Conservation (phyloP, 805 yeast species). For the Zygosaccharomyces kombuchaensis region DNA sequence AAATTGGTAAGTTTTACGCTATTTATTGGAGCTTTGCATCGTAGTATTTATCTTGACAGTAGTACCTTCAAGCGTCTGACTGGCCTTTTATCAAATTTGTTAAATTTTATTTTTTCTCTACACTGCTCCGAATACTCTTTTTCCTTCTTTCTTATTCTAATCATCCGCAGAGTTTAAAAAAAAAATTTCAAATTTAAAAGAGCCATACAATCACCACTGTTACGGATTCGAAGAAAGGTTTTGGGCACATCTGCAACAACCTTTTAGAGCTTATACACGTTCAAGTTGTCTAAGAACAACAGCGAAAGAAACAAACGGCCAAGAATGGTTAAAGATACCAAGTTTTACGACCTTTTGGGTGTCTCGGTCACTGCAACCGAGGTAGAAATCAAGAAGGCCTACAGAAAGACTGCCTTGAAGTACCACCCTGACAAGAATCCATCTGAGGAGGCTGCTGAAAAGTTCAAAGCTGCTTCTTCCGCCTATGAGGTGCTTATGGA, state of each 20-base stretch:
- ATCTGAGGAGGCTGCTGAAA: constrained; percentile 88
- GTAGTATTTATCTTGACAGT: not conserved
- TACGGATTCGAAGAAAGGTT: not conserved
- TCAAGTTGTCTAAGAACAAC: constrained; percentile 1
- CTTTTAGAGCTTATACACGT: not conserved
- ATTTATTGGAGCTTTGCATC: not conserved
- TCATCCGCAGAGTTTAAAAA: not conserved
- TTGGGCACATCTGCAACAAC: not conserved
- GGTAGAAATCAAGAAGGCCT: constrained; percentile 72
- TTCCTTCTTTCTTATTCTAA: not conserved
- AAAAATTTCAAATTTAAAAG: not conserved
- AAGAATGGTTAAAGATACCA: constrained; percentile 75
- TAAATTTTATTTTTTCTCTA: not conserved
- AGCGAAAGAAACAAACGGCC: constrained; percentile 16
- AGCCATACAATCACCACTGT: not conserved
- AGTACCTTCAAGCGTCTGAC: not conserved
- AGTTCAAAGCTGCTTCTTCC: constrained; percentile 82
- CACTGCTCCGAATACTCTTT: not conserved
- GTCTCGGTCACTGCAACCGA: constrained; percentile 67
- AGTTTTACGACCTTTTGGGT: constrained; percentile 68
- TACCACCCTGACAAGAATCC: constrained; percentile 78
- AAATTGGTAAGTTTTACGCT: not conserved
- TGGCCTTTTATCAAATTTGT: not conserved
- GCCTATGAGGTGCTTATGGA: constrained; percentile 90
- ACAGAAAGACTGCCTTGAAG: constrained; percentile 74